Base-by-base conservation (phyloP, 1,284 basidiomycete genomes). In the Ceratobasidium sp. region DNA sequence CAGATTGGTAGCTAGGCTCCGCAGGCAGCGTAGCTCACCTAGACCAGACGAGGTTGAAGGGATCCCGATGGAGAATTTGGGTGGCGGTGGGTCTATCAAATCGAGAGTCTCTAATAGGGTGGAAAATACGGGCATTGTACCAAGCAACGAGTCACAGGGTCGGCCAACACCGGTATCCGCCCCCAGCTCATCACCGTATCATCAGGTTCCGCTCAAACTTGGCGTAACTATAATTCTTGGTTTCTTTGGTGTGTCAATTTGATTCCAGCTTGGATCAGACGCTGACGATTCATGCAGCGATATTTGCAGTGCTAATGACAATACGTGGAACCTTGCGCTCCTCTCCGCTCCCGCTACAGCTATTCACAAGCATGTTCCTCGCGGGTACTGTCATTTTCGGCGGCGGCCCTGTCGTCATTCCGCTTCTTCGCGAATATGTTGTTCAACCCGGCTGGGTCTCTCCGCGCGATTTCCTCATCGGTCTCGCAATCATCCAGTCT, bases 381-480 rank as follows among this genome's bases (percentile, higher is more conserved):
- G 87, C 86, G 1, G 87, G 87, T 7, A 87, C 88, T 10, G 88
- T 90, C 82, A 89, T 90, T 78, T 90, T 90, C 80, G 90, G 90
- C 23, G 90, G 90, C 10, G 90, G 90, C 23, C 90, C 90, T 0
- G 90, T 91, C 7, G 89, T 91, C 46, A 88, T 90, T 78, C 90
- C 90, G 1, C 85, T 91, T 3, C 83, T 91, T 13, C 85, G 88
- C 23, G 87, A 87, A 73, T 91, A 91, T 81, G 87, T 88, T 2
- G 89, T 91, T n/a, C 85, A 87, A 13, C 86, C 87, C 20, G 89
- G 86, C 17, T 87, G 86, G 87, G 87, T 89, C 40, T 84, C 85
- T 5, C 84, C 87, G 33, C 86, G 89, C 46, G 89, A 91, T 83
- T 91, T 91, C 81, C 84, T 91, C 13, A 85, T 91, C 59, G 88